A percentile compares a stretch with the other conserved stretches of the same genome.
Evolutionary conservation across 768 basidiomycete species (phyloP).

Genomic region (Boletus rubroflammeus): DNA sequence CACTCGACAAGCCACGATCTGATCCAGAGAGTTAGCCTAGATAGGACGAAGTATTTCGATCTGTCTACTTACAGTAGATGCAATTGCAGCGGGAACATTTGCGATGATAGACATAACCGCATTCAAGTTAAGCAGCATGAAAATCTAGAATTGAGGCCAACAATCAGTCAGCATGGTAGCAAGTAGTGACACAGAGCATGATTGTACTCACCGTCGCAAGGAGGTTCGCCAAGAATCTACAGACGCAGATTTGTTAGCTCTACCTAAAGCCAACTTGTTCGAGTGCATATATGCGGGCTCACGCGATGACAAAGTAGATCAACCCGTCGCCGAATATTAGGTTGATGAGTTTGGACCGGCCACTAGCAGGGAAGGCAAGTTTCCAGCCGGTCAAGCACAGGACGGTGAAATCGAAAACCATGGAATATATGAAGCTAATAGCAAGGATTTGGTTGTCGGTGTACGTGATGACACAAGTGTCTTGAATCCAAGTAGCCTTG

Average conservation of each 20-base stretch:
- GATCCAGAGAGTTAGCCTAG: background rate
- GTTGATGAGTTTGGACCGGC: constrained; percentile 53
- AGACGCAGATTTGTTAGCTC: constrained; percentile 5
- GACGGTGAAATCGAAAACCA: constrained; percentile 67
- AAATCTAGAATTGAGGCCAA: constrained; percentile 31
- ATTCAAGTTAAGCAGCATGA: constrained; percentile 67
- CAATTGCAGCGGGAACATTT: constrained; percentile 69
- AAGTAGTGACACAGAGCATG: background rate
- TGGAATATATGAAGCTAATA: constrained; percentile 67
- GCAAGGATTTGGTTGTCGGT: constrained; percentile 61
- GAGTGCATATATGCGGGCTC: constrained; percentile 27
- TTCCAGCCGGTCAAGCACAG: constrained; percentile 60
- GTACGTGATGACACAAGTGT: constrained; percentile 54
- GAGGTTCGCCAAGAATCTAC: constrained; percentile 66
- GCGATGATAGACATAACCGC: constrained; percentile 72
- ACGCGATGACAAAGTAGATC: constrained; percentile 72
- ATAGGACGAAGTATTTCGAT: background rate
- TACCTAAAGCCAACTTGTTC: background rate
- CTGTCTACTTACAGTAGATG: constrained; percentile 50
- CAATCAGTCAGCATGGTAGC: background rate
- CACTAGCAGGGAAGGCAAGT: constrained; percentile 44
- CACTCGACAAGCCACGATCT: constrained; percentile 63
- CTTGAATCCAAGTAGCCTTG: constrained; percentile 51
- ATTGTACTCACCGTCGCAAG: constrained; percentile 42
- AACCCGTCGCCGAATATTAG: constrained; percentile 72